phyloP scores from a whole-genome alignment of 2,329 filamentous ascomycete species.

The Talaromyces sp. region DNA sequence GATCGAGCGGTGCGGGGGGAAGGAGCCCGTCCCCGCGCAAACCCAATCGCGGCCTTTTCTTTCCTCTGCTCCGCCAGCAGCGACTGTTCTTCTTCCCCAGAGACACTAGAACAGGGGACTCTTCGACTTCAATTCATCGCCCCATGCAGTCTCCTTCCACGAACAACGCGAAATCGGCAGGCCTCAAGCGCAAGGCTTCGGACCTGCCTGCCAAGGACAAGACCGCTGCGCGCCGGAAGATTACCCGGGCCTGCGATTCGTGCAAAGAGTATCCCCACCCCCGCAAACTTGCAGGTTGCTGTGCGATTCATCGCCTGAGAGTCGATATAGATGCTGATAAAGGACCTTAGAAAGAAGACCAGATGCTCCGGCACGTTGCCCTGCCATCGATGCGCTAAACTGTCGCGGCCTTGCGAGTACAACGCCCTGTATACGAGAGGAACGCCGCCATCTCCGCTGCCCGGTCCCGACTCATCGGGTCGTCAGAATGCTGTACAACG shows the following conservation, averaged over 20 bases:
- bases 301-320: neutral
- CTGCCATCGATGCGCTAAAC: conserved; percentile 27
- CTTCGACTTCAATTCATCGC: neutral
- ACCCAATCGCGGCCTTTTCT: neutral
- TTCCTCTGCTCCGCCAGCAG: neutral
- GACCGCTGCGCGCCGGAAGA: conserved; percentile 26
- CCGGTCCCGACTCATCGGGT: conserved; percentile 15
- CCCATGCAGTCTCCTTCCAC: neutral
- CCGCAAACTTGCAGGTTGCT: neutral
- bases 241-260: conserved; percentile 33
- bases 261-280: conserved; percentile 23
- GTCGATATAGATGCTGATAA: conserved; percentile 4
- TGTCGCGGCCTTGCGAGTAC: conserved; percentile 29
- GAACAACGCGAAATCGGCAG: neutral
- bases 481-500: conserved; percentile 9
- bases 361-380: conserved; percentile 33
- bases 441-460: conserved; percentile 28
- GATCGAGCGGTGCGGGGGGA: neutral
- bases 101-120: no score
- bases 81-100: neutral
- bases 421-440: conserved; percentile 33
- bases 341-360: conserved; percentile 25
- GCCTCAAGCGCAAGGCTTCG: conserved; percentile 27
- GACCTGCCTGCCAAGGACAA: conserved; percentile 15
- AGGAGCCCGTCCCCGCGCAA: neutral